Evolutionary conservation across 768 basidiomycete genomes (phyloP).

Genomic region (Mrakia frigida): DNA sequence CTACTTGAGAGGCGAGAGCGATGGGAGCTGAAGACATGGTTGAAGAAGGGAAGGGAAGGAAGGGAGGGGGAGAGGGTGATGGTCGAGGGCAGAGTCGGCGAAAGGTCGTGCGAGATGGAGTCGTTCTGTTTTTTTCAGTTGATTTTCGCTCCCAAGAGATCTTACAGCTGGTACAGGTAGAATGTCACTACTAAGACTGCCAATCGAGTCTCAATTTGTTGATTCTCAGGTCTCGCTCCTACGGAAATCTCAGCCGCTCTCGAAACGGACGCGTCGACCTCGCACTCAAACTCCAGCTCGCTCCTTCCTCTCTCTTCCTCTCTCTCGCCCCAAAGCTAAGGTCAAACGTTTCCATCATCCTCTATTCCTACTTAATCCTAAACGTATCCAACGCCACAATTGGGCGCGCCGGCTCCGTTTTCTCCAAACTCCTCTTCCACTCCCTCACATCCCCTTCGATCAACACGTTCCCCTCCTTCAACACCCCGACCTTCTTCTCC

Average conservation of each 20-base stretch:
- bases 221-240: no score
- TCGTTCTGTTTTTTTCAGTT: no score
- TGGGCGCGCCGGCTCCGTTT: conserved; percentile 16
- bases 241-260: not conserved
- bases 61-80: not conserved
- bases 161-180: no score
- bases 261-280: no score
- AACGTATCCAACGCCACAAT: conserved; percentile 26
- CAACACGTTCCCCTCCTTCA: conserved; percentile 21
- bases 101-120: no score
- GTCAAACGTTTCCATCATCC: not conserved
- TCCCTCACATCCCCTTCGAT: conserved; percentile 17
- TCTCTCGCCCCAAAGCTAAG: not conserved
- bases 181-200: no score
- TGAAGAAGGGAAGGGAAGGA: not conserved
- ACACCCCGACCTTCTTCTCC: not conserved
- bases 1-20: conserved; percentile 42
- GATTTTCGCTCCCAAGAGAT: no score
- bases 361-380: not conserved
- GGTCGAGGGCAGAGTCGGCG: not conserved
- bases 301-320: not conserved
- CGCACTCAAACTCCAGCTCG: no score
- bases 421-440: conserved; percentile 23
- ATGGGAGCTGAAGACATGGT: conserved; percentile 24
- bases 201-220: no score